phyloP scores from a whole-genome alignment of 352 stramenopile genomes.

The Poterioochromonas sp. region DNA sequence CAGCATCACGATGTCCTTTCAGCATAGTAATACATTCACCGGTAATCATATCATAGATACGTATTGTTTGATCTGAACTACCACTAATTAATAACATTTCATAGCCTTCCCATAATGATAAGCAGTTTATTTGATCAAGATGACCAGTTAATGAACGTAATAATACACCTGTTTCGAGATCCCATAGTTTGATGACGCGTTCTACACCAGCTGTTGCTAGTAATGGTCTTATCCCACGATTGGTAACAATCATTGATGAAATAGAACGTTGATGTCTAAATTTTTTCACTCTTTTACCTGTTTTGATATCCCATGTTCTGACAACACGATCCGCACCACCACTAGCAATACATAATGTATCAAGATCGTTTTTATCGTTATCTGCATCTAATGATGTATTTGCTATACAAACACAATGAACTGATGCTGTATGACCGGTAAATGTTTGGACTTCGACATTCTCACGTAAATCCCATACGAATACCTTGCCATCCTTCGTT shows the following conservation, averaged over 20 bases:
- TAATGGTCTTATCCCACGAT: background rate
- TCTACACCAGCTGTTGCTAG: conserved; percentile 17
- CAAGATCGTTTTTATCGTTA: background rate
- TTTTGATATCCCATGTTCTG: background rate
- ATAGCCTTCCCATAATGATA: conserved; percentile 22
- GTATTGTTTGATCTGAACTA: background rate
- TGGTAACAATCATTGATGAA: background rate
- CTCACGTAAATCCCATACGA: background rate
- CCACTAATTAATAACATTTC: background rate
- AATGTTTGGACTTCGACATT: background rate
- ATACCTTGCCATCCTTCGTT: conserved; percentile 13
- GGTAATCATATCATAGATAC: conserved; percentile 8
- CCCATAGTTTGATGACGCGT: background rate
- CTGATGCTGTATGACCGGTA: background rate
- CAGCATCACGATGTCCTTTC: conserved; percentile 4
- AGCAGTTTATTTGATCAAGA: background rate
- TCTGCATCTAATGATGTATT: background rate
- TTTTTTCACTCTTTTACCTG: conserved; percentile 4
- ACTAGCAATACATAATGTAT: background rate
- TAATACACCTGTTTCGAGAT: background rate
- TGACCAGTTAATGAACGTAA: background rate
- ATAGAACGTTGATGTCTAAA: conserved; percentile 23
- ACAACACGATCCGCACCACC: conserved; percentile 9
- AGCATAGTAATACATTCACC: conserved; percentile 15
- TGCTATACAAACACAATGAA: background rate